Conservation (phyloP, 2,329 filamentous ascomycete species). For the Colletotrichum orchidophilum region DNA sequence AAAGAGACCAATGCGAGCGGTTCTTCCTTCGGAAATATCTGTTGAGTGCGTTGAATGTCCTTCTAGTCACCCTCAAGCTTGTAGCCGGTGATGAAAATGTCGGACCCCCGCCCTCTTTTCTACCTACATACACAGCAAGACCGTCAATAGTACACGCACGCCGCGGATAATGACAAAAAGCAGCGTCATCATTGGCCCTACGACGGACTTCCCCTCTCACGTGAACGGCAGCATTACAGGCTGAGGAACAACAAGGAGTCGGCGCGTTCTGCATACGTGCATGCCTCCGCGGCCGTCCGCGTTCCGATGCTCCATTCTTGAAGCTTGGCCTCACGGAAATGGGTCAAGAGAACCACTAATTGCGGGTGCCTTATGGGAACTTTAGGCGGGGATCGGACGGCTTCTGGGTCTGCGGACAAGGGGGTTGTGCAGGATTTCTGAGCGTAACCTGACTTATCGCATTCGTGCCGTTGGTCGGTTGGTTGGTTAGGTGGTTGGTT, state of each 20-base stretch:
- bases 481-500: background rate
- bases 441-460: background rate
- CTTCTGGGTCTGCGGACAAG: background rate
- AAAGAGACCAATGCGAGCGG: background rate
- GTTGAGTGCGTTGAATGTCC: background rate
- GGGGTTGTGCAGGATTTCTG: background rate
- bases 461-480: background rate
- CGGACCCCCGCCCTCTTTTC: background rate
- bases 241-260: background rate
- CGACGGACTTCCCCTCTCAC: background rate
- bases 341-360: background rate
- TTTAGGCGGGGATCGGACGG: background rate
- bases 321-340: background rate
- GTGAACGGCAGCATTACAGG: background rate
- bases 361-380: background rate
- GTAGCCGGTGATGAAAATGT: background rate
- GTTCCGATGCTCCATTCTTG: background rate
- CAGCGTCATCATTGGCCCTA: background rate
- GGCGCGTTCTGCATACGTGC: background rate
- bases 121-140: background rate
- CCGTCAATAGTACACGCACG: background rate
- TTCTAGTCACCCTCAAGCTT: background rate
- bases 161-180: background rate
- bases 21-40: accelerated
- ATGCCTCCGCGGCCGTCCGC: background rate